A percentile compares a stretch with the other conserved stretches of the same genome.
Evolutionary conservation across 169 alveolate species (phyloP).

Genomic region (Babesia ovata): DNA sequence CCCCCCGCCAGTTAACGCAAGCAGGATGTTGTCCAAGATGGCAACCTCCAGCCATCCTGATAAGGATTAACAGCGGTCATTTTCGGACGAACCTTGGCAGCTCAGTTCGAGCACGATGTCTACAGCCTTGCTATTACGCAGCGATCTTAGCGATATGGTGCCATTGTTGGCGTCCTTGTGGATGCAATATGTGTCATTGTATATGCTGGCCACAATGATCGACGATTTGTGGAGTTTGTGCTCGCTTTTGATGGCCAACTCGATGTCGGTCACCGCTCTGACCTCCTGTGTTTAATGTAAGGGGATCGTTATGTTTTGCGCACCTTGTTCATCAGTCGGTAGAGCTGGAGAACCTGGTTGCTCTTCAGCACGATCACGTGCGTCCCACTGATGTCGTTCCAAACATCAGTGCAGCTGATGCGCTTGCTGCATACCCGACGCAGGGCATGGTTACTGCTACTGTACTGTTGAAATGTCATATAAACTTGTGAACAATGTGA

Average conservation of each 20-base stretch:
- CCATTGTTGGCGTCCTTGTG: constrained; percentile 56
- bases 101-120: constrained; percentile 56
- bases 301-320: neutral
- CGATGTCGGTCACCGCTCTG: constrained; percentile 39
- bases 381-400: constrained; percentile 63
- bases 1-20: constrained; percentile 44
- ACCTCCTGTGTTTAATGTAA: constrained; percentile 12
- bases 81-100: constrained; percentile 37
- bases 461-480: constrained; percentile 17
- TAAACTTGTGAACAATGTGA: neutral
- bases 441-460: constrained; percentile 4
- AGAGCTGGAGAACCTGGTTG: constrained; percentile 57
- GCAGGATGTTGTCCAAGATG: constrained; percentile 46
- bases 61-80: neutral
- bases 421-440: constrained; percentile 46
- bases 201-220: constrained; percentile 44
- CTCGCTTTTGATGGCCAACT: constrained; percentile 27
- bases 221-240: constrained; percentile 47
- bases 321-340: constrained; percentile 42
- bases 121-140: constrained; percentile 37
- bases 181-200: constrained; percentile 47
- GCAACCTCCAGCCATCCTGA: constrained; percentile 63
- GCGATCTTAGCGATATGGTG: constrained; percentile 55
- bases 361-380: constrained; percentile 40
- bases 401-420: constrained; percentile 54